Percentiles rank a stretch among this genome's conserved stretches.
These are phyloP conservation scores for Amaranthus cruentus DNA, from an alignment of 148 eudicot species.

Conservation along the genomic window DNA sequence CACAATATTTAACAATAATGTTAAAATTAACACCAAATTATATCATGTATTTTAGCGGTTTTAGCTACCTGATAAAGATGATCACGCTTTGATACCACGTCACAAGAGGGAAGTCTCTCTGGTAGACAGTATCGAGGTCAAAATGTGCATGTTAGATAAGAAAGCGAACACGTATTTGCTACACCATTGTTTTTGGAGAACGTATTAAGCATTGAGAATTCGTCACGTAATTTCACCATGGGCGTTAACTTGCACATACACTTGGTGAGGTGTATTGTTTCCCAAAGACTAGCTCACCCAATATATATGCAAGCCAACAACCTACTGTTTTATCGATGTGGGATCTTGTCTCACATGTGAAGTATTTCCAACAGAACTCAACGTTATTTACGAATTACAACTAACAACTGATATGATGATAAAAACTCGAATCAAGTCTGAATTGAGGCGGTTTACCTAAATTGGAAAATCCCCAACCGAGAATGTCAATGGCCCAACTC, in stretches of 20 bases:
- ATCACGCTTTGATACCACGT: conserved; percentile 75
- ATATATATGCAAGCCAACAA: no score
- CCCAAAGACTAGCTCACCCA: no score
- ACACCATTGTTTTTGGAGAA: no score
- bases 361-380: no score
- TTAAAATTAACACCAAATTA: neutral
- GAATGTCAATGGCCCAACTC: conserved; percentile 91
- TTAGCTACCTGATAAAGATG: conserved; percentile 76
- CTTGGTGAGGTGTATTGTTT: no score
- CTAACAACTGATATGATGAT: neutral
- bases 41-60: neutral
- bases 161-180: neutral
- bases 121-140: conserved; percentile 10
- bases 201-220: no score
- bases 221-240: no score
- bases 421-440: neutral
- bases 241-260: no score
- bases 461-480: conserved; percentile 96
- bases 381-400: neutral
- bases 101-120: conserved; percentile 68
- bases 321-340: no score
- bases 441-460: conserved; percentile 43
- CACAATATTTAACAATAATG: neutral
- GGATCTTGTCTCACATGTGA: no score
- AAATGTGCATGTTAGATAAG: neutral